phyloP scores from a whole-genome alignment of 306 rosid species.

The Cucurbita moschata region DNA sequence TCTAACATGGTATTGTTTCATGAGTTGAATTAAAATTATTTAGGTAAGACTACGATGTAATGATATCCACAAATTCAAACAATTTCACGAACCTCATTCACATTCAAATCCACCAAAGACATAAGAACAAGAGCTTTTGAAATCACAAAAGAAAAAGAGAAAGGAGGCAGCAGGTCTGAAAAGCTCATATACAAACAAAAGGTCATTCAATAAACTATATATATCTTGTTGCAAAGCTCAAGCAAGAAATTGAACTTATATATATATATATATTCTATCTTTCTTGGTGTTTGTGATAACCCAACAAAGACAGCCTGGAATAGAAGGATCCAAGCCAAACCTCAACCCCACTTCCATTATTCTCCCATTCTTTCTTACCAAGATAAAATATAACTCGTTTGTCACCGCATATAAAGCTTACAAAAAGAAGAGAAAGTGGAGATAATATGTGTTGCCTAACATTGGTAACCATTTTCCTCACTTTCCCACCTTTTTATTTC shows the following conservation, averaged over 20 bases:
- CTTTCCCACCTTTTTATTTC: neutral
- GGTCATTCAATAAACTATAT: neutral
- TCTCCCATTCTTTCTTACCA: neutral
- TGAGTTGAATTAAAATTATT: too few species aligned
- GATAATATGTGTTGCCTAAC: neutral
- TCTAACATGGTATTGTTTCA: too few species aligned
- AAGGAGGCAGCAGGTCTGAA: neutral
- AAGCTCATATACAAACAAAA: neutral
- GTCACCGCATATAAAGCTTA: neutral
- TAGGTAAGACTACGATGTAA: too few species aligned
- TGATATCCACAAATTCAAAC: too few species aligned
- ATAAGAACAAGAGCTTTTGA: neutral
- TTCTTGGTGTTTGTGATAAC: neutral
- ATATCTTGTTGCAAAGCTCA: neutral
- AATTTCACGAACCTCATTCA: neutral
- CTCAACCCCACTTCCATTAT: slow-evolving; percentile 2
- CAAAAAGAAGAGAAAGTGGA: neutral
- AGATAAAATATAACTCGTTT: neutral
- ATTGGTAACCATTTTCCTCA: neutral
- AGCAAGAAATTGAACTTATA: neutral
- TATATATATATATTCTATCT: neutral
- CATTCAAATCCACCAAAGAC: neutral
- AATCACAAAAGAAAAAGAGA: neutral
- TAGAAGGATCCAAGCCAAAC: slow-evolving; percentile 2
- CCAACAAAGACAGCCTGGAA: neutral